These are phyloP conservation scores for Dothidotthia symphoricarpi DNA, from an alignment of 2,329 filamentous ascomycete species.

Conservation along the genomic window DNA sequence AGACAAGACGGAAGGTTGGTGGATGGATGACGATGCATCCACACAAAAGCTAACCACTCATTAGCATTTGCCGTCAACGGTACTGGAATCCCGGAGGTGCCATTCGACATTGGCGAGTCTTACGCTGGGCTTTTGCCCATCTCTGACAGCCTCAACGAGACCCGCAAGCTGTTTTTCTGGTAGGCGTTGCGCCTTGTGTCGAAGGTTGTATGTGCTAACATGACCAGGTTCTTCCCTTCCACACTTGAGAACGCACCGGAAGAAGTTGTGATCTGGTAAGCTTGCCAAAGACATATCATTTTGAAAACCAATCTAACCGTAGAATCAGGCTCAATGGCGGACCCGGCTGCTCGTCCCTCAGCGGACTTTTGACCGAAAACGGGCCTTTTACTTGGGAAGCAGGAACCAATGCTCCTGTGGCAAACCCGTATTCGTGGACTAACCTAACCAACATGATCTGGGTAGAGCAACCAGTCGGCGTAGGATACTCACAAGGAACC, in stretches of 20 bases:
- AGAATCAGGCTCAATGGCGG: constrained; percentile 37
- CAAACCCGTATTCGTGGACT: constrained; percentile 70
- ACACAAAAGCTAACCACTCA: constrained; percentile 8
- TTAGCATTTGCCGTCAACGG: constrained; percentile 65
- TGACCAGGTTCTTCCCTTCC: constrained; percentile 56
- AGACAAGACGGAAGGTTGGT: constrained; percentile 35
- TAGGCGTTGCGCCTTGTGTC: too few relatives aligned
- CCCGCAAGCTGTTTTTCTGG: constrained; percentile 60
- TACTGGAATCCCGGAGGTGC: constrained; percentile 63
- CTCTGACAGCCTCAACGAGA: constrained; percentile 50
- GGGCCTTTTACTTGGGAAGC: constrained; percentile 60
- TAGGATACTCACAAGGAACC: constrained; percentile 45
- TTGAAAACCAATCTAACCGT: too few relatives aligned
- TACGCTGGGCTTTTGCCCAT: constrained; percentile 65
- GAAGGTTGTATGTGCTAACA: too few relatives aligned
- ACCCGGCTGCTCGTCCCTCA: constrained; percentile 54
- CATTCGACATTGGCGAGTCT: constrained; percentile 66
- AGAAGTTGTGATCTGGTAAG: constrained; percentile 59
- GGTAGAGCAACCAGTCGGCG: constrained; percentile 52
- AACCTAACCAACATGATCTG: constrained; percentile 45
- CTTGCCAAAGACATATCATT: too few relatives aligned
- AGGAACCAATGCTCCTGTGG: constrained; percentile 64
- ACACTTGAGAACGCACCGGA: constrained; percentile 51
- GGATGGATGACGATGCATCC: background rate
- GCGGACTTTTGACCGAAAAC: constrained; percentile 73